Evolutionary conservation across 306 rosid species (phyloP).

Genomic region (Lathyrus oleraceus): DNA sequence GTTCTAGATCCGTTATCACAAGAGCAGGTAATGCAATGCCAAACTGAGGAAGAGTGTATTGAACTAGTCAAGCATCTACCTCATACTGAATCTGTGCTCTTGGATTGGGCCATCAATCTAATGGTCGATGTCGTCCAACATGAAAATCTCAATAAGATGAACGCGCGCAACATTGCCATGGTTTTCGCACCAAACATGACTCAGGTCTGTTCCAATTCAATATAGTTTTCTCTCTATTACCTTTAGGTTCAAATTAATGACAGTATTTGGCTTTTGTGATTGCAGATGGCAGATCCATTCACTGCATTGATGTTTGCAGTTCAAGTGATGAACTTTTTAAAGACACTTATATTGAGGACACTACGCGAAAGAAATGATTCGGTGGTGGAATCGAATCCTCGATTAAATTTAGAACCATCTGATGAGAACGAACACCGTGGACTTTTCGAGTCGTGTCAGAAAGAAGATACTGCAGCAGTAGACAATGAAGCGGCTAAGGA

Average conservation of each 20-base stretch:
- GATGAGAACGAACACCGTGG: constrained; percentile 54
- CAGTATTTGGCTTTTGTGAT: constrained; percentile 22
- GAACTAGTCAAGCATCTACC: constrained; percentile 66
- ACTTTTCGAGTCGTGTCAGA: constrained; percentile 46
- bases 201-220: constrained; percentile 50
- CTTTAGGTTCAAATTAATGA: neutral
- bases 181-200: constrained; percentile 99
- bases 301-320: constrained; percentile 91
- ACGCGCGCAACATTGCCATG: constrained; percentile 83
- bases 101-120: constrained; percentile 91
- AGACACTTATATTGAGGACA: constrained; percentile 64
- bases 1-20: constrained; percentile 70
- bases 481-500: constrained; percentile 48
- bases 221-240: neutral
- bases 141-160: constrained; percentile 86
- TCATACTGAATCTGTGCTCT: constrained; percentile 69
- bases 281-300: constrained; percentile 90
- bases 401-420: constrained; percentile 50
- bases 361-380: constrained; percentile 62
- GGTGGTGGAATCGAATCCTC: constrained; percentile 44
- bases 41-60: constrained; percentile 71
- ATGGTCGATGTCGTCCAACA: constrained; percentile 90
- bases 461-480: constrained; percentile 35
- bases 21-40: constrained; percentile 78
- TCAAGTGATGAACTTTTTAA: constrained; percentile 89